phyloP scores from a whole-genome alignment of 352 stramenopile species.

The Plasmopara halstedii region DNA sequence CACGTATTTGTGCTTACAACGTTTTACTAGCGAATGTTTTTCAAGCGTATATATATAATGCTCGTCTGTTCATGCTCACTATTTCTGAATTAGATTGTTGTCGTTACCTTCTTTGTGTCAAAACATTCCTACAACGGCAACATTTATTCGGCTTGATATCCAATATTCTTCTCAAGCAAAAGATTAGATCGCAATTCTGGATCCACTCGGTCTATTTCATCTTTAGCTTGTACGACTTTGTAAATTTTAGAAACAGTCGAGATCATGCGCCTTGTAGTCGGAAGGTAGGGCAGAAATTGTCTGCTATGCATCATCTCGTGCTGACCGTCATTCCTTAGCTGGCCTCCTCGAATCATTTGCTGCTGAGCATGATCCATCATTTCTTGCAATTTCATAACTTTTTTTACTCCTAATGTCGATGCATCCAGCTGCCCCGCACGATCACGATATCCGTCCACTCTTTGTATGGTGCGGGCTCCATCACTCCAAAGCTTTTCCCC shows the following conservation, averaged over 20 bases:
- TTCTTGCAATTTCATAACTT: conserved; percentile 42
- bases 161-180: conserved; percentile 20
- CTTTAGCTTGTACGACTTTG: conserved; percentile 51
- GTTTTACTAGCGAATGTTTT: background rate
- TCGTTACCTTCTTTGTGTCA: too few relatives aligned
- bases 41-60: too few relatives aligned
- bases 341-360: too few relatives aligned
- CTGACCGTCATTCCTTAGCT: conserved; percentile 34
- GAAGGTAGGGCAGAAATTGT: conserved; percentile 44
- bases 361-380: conserved; percentile 41
- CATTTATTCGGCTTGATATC: background rate
- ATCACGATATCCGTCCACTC: conserved; percentile 42
- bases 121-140: background rate
- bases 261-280: conserved; percentile 47
- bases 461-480: conserved; percentile 24
- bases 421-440: conserved; percentile 42
- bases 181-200: conserved; percentile 37
- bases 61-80: too few relatives aligned
- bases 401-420: conserved; percentile 45
- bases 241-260: conserved; percentile 52
- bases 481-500: conserved; percentile 48
- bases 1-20: too few relatives aligned
- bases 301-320: conserved; percentile 31
- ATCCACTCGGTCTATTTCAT: conserved; percentile 63
- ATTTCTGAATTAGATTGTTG: too few relatives aligned